Evolutionary conservation across 169 alveolate species (phyloP), one percentile per base, ranked within the genome.

Genomic region (Plasmodium inui): DNA sequence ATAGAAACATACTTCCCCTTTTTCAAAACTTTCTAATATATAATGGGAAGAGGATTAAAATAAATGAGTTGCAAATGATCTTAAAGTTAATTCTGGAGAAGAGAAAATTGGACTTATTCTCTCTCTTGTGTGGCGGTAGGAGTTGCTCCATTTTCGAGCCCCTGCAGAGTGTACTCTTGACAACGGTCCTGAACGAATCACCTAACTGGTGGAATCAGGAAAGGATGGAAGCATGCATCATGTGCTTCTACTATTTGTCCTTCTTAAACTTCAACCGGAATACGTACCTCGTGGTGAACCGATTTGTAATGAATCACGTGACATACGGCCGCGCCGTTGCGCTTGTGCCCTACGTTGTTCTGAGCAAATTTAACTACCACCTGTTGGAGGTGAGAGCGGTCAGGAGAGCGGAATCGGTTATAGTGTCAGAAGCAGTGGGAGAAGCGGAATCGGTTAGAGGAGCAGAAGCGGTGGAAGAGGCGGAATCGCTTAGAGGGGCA

Each of bases 181-280:
- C 73, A 44, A 37, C 9, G 44, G 82, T 79, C 22, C 61, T 46
- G 12, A 88, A 32, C 50, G 89, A 79, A 61, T 67, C 76, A 22
- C 37, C 76, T 3, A 26, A 55, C 22, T 61, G 17, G 71, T 57
- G 28, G 26, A 50, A 32, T 34, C 9, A 57, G 6, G 88, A 76
- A 0, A 46, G 22, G 28, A 12, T 86, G 19, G 28, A 32, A 41
- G 73, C 8, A 9, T 57, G 50, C 44, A 79, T 73, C 34, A 88
- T 88, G 94, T 88, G 90, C 34, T 88, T 88, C 50, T 88, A 88
- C 34, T 88, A 88, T 9, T 10, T 88, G 50, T 88, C 94, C 3
- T 88, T 88, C 41, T 61, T 88, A 67, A 39, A 79, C 10, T 88
- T 55, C 44, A 78, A 88, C 50, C 39, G 37, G 14, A 61, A 78